These are phyloP conservation scores for Hordeum marinum DNA, from an alignment of 176 grass and related monocot species.

Conservation along the genomic window DNA sequence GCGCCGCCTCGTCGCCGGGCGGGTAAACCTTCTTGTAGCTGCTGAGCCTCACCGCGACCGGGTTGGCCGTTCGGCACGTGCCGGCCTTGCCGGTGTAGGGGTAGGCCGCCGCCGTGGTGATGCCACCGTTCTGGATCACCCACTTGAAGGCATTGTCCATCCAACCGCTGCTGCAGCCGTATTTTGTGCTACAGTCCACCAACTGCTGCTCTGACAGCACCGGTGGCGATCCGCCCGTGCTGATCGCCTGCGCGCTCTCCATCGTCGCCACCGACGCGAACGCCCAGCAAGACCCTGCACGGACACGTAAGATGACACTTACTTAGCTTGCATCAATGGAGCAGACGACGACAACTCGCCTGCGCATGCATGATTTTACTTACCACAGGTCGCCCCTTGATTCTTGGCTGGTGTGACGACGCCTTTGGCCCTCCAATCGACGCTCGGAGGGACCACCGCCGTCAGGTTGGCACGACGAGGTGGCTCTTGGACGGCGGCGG, in stretches of 20 bases:
- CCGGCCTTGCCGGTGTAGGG: neutral
- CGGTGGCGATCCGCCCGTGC: neutral
- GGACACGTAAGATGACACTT: neutral
- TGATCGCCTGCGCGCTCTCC: neutral
- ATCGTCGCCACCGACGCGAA: neutral
- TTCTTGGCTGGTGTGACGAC: neutral
- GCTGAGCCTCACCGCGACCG: neutral
- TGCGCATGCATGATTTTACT: neutral
- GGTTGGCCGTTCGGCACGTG: neutral
- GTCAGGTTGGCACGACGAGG: neutral
- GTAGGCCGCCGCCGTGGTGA: neutral
- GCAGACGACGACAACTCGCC: too few relatives aligned
- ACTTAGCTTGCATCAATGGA: neutral
- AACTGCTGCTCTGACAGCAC: neutral
- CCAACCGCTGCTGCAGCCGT: neutral
- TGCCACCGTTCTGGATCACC: neutral
- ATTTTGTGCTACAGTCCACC: neutral
- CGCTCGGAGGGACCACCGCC: neutral
- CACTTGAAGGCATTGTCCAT: neutral
- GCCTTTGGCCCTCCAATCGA: neutral
- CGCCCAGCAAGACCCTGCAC: neutral
- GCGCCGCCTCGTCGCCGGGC: neutral
- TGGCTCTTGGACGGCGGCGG: neutral
- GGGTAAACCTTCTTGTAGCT: neutral
- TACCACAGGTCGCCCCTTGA: neutral